Evolutionary conservation across 2,329 filamentous ascomycete species (phyloP), one percentile per base, ranked within the genome.

Genomic region (Diaporthe destruens): DNA sequence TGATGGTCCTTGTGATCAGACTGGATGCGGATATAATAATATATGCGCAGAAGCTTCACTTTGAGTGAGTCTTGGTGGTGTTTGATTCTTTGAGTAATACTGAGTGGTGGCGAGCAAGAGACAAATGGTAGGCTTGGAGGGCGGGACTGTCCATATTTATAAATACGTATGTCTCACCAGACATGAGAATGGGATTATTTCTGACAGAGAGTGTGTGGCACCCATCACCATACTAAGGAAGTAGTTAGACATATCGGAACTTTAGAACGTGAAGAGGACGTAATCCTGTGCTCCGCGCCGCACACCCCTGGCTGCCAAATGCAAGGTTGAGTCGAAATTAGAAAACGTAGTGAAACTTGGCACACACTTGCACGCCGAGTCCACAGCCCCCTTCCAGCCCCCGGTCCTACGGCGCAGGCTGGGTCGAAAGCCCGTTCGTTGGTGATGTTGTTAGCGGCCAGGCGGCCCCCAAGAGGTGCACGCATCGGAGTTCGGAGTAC

Each of bases 61-160:
- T 54, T 49, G 32, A 36, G 29, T 16, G 11, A 51, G 47, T 49
- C 47, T 39, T 57, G 57, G 25, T n/a, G 20, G 49, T 59, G 11
- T 49, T 67, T 49, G 54, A 53, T 55, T 29, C 12, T 29, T 18
- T 61, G 29, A 42, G 44, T 47, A 54, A 36, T 20, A 16, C n/a
- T 55, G 59, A 36, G 49, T 72, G 44, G 59, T 59, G 32, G 20
- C 53, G 53, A 55, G 47, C 71, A 32, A 69, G 63, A 49, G 42
- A 36, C 53, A 14, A 1, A 23, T 63, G 47, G 20, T 55, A 32
- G 42, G 39, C 23, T 32, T 25, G 29, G 53, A 68, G 61, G 14
- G 36, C 23, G 54, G 44, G 16, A 36, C 16, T 32, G 47, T 47
- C 20, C 61, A 71, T 68, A 68, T 39, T 73, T 73, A 73, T 73